Evolutionary conservation across 1,284 basidiomycete genomes (phyloP), one percentile per base, ranked within the genome.

Genomic region (Dichomitus squalens): DNA sequence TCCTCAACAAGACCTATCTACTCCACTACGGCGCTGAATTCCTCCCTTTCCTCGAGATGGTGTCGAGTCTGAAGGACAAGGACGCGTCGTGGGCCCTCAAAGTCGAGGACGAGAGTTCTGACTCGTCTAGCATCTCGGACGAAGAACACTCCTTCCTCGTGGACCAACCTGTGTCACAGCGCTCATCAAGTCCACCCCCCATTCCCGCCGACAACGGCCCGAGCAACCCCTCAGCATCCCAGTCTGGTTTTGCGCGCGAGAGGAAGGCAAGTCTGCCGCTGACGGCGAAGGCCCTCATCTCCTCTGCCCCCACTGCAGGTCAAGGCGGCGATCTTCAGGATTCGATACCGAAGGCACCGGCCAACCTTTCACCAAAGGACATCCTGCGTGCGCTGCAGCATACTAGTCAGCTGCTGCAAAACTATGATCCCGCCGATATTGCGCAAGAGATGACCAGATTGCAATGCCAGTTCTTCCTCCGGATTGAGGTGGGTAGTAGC

Each of bases 1-100:
- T 91, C 63, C 77, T 89, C 12, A 82, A 84, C 47, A 90, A 92
- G 71, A 88, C 87, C 0, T 87, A 92, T 66, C 81, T 92, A 20
- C 78, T 92, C 25, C 88, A 92, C 68, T 93, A 93, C 62, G 90
- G 88, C 36, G 86, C 88, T 14, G 88, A 90, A 64, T 84, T 92
- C 65, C 78, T 91, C 14, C 88, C 88, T 2, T 92, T 92, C 69
- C 74, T 90, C 25, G 90, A 91, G 64, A 75, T 79, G 47, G 75
- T 90, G 11, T 79, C 86, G 6, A 78, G 70, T 18, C 73, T 89
- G 29, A 72, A 76, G 21, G 91, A 93, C 68, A 78, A 79, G 52
- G 89, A 92, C 65, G 75, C 78, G 18, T 72, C 80, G 7, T 93
- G 91, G 90, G 86, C 88, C 16, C 67, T 87, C 60, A 87, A 86